Evolutionary conservation across 441 rosid species (phyloP), one percentile per base, ranked within the genome.

Genomic region (Manihot esculenta): DNA sequence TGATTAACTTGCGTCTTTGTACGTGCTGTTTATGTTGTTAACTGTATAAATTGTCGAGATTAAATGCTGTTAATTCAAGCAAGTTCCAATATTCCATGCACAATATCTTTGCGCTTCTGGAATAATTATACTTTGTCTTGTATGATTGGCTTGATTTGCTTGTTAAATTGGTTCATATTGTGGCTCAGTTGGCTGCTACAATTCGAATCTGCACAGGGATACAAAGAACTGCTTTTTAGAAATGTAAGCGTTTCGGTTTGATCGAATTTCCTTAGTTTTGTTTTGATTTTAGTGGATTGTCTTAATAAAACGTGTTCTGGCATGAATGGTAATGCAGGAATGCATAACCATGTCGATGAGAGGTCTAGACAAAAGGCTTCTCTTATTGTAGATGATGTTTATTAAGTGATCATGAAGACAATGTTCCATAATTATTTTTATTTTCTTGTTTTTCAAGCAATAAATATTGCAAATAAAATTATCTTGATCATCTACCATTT

Each of bases 171-270:
- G 3, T 21, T 13, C 59, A 35, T 66, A 61, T 26, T 65, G 50
- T 67, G 59, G 26, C 80, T 68, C 88, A 89, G 96, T 76, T 90
- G 81, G 96, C 93, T 69, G 96, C 93, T 0, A 85, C 92, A 72
- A 88, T 90, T 90, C 92, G 0, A 88, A 85, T 77, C 82, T 90
- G 65, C 96, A 90, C 72, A 90, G 88, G 83, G 88, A 81, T 68
- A 90, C 93, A 0, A 82, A 77, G 76, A 87, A 85, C 30, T 84
- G 78, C 0, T 90, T 90, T 72, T 87, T 93, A 0, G 90, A 88
- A 73, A 88, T 88, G 93, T 88, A 62, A 81, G 93, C 80, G 68
- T 47, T 71, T 49, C 10, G 64, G 5, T 21, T 71, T 23, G 6
- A 54, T 21, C 20, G 17, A 51, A 10, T 21, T 47, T 24, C 13